Conservation (phyloP, 805 yeast genomes). For the Candida verbasci region DNA sequence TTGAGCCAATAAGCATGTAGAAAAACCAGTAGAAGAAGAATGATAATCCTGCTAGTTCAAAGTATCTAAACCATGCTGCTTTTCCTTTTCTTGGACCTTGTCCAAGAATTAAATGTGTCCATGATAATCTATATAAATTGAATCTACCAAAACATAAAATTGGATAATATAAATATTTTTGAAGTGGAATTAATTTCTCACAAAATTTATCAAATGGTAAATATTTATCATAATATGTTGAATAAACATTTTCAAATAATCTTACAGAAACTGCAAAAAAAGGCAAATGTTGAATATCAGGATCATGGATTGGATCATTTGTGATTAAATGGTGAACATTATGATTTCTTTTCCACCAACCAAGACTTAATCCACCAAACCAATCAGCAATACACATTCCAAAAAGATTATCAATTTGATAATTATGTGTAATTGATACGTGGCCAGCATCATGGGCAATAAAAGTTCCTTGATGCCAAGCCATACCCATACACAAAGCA, state of each 20-base stretch:
- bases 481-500: constrained; percentile 64
- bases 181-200: constrained; percentile 53
- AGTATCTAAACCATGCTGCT: constrained; percentile 83
- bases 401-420: constrained; percentile 67
- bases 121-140: constrained; percentile 75
- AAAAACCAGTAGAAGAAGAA: constrained; percentile 81
- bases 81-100: constrained; percentile 76
- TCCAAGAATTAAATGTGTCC: constrained; percentile 72
- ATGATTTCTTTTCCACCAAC: constrained; percentile 95
- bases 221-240: constrained; percentile 71
- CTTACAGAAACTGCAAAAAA: constrained; percentile 81
- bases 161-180: constrained; percentile 71
- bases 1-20: constrained; percentile 52
- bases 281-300: constrained; percentile 90
- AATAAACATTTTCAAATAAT: constrained; percentile 63
- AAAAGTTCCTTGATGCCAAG: constrained; percentile 88
- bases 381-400: constrained; percentile 74
- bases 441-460: constrained; percentile 92
- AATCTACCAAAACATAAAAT: constrained; percentile 79
- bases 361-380: constrained; percentile 82
- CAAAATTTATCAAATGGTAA: constrained; percentile 70
- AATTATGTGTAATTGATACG: constrained; percentile 74
- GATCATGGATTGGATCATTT: constrained; percentile 93
- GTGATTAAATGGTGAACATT: constrained; percentile 89
- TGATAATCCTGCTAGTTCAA: constrained; percentile 64